Evolutionary conservation across 1,139 yeast species (phyloP).

Genomic region (Yamadazyma dendronema): DNA sequence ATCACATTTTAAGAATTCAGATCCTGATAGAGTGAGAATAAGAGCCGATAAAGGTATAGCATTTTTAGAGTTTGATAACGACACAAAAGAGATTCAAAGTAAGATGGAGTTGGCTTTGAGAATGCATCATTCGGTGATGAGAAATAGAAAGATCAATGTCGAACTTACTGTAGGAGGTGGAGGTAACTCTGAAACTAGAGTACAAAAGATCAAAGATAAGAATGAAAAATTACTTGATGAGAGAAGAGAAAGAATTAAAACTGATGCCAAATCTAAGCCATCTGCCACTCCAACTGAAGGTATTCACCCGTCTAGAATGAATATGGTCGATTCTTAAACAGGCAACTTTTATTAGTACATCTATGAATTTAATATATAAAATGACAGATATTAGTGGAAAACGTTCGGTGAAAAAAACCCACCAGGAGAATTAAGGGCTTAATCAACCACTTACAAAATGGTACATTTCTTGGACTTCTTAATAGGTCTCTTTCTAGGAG

Average conservation of each 20-base stretch:
- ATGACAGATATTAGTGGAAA: neutral
- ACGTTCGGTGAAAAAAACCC: neutral
- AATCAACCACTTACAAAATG: constrained; percentile 49
- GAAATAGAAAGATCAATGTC: constrained; percentile 79
- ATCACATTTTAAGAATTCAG: constrained; percentile 71
- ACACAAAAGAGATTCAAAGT: constrained; percentile 62
- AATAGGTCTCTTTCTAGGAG: constrained; percentile 29
- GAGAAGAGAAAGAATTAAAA: constrained; percentile 49
- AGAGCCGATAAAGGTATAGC: constrained; percentile 90
- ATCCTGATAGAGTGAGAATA: constrained; percentile 73
- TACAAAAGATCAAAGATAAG: constrained; percentile 72
- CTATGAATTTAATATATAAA: neutral
- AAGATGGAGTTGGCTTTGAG: constrained; percentile 80
- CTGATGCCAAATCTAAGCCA: constrained; percentile 28
- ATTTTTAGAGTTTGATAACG: constrained; percentile 78
- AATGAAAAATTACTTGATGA: constrained; percentile 72
- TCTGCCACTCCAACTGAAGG: constrained; percentile 21
- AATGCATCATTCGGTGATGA: constrained; percentile 72
- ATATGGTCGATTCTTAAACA: constrained; percentile 7
- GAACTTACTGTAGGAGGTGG: constrained; percentile 99
- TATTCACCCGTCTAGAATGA: constrained; percentile 58
- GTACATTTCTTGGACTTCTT: constrained; percentile 49
- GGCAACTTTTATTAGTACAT: constrained; percentile 1
- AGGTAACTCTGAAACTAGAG: constrained; percentile 75
- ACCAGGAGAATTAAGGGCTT: too few species aligned